phyloP scores from a whole-genome alignment of 352 stramenopile genomes.

The Pythium coloratum region DNA sequence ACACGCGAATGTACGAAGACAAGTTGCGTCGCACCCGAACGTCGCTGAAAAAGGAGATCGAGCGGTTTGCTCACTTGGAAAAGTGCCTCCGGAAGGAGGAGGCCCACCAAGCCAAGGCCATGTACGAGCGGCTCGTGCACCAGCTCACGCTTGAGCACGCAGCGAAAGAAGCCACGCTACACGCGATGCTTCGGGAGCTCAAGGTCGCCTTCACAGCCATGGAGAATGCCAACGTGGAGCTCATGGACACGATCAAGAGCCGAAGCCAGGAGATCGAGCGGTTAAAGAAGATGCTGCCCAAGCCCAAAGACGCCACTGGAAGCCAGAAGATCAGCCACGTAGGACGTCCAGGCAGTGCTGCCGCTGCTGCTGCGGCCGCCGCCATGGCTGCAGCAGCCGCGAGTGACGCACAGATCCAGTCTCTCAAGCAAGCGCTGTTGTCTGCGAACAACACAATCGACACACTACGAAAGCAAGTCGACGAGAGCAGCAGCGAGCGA shows the following conservation, averaged over 20 bases:
- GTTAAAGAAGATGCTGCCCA: constrained; percentile 53
- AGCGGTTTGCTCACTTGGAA: constrained; percentile 56
- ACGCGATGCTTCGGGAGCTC: constrained; percentile 51
- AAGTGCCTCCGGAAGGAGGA: constrained; percentile 67
- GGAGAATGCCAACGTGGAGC: constrained; percentile 50
- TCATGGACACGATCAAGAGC: constrained; percentile 49
- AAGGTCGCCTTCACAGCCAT: constrained; percentile 47
- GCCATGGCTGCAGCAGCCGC: not conserved
- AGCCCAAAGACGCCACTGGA: constrained; percentile 8
- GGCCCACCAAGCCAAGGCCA: constrained; percentile 45
- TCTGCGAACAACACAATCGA: constrained; percentile 38
- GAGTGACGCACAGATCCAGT: constrained; percentile 34
- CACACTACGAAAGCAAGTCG: constrained; percentile 40
- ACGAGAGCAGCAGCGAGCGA: constrained; percentile 36
- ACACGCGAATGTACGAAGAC: constrained; percentile 49
- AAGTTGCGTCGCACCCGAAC: constrained; percentile 50
- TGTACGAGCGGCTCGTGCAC: constrained; percentile 45
- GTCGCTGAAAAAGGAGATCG: constrained; percentile 63
- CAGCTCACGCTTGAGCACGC: constrained; percentile 45
- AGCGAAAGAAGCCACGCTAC: constrained; percentile 42
- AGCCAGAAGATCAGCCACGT: not conserved
- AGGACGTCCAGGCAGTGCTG: constrained; percentile 9
- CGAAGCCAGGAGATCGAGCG: constrained; percentile 46
- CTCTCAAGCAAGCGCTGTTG: constrained; percentile 48
- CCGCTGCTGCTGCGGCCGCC: not conserved